A percentile compares a stretch with the other conserved stretches of the same genome.
Conservation (phyloP, 1,284 basidiomycete species). For the Tylopilus sp. region DNA sequence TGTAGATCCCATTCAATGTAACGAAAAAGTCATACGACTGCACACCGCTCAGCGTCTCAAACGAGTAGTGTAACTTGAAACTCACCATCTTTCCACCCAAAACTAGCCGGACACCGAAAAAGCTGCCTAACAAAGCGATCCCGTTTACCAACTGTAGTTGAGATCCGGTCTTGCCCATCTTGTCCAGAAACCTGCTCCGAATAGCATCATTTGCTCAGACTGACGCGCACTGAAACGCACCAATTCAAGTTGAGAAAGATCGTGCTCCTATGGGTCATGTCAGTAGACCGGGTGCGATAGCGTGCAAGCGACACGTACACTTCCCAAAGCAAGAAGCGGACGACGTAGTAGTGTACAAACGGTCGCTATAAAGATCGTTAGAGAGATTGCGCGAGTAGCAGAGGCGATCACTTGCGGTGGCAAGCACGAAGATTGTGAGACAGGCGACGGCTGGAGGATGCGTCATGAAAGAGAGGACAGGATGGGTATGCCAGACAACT, state of each 20-base stretch:
- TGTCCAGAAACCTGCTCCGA: conserved; percentile 63
- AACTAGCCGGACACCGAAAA: conserved; percentile 60
- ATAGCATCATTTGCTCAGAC: conserved; percentile 3
- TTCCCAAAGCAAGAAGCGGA: conserved; percentile 74
- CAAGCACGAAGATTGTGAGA: conserved; percentile 53
- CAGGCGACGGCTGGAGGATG: conserved; percentile 49
- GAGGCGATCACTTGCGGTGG: conserved; percentile 48
- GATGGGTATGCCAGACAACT: conserved; percentile 2
- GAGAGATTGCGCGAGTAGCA: neutral
- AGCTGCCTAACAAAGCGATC: conserved; percentile 53
- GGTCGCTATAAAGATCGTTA: conserved; percentile 48
- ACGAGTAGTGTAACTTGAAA: no score
- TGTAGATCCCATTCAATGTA: conserved; percentile 48
- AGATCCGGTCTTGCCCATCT: conserved; percentile 65
- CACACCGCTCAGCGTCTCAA: conserved; percentile 7
- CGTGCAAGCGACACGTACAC: conserved; percentile 40
- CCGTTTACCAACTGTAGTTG: conserved; percentile 65
- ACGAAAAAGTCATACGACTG: conserved; percentile 63
- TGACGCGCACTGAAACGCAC: conserved; percentile 33
- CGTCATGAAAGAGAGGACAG: neutral
- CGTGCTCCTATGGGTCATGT: conserved; percentile 53
- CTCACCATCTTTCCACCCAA: conserved; percentile 64
- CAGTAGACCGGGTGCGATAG: conserved; percentile 5
- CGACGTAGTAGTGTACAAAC: conserved; percentile 68
- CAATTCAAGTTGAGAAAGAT: conserved; percentile 77